Evolutionary conservation across 345 rosid genomes (phyloP).

Genomic region (Brassica juncea): DNA sequence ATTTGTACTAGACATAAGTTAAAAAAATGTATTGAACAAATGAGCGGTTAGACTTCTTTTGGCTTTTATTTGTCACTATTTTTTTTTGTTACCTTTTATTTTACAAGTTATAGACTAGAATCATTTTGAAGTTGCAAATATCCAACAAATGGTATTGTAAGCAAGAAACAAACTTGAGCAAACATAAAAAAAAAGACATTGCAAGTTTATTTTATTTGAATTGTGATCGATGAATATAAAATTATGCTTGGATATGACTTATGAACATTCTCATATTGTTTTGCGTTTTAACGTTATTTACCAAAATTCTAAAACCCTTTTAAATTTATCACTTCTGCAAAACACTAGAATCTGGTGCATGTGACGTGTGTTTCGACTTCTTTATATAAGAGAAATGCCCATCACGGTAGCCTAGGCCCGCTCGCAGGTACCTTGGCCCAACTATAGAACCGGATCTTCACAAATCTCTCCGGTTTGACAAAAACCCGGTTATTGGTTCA

Average conservation of each 20-base stretch:
- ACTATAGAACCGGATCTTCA: background rate
- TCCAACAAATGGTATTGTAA: too few species aligned
- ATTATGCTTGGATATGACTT: background rate
- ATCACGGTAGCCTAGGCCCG: background rate
- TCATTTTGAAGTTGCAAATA: too few species aligned
- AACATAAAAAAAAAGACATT: too few species aligned
- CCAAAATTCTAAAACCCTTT: background rate
- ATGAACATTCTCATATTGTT: background rate
- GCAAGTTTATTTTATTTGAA: too few species aligned
- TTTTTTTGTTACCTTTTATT: too few species aligned
- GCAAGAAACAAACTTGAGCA: too few species aligned
- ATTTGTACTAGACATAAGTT: too few species aligned
- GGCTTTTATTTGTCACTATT: too few species aligned
- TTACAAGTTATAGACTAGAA: too few species aligned
- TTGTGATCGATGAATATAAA: too few species aligned
- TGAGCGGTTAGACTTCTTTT: too few species aligned
- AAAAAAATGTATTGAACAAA: too few species aligned
- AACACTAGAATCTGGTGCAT: background rate
- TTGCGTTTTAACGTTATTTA: background rate
- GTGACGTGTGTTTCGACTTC: background rate
- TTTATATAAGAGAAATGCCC: background rate
- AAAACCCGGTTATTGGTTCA: background rate
- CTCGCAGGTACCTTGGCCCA: background rate
- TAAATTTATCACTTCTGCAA: background rate
- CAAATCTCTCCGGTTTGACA: slow-evolving; percentile 4